These are phyloP conservation scores for Monilinia fructicola DNA, from an alignment of 2,329 filamentous ascomycete genomes.

Conservation along the genomic window DNA sequence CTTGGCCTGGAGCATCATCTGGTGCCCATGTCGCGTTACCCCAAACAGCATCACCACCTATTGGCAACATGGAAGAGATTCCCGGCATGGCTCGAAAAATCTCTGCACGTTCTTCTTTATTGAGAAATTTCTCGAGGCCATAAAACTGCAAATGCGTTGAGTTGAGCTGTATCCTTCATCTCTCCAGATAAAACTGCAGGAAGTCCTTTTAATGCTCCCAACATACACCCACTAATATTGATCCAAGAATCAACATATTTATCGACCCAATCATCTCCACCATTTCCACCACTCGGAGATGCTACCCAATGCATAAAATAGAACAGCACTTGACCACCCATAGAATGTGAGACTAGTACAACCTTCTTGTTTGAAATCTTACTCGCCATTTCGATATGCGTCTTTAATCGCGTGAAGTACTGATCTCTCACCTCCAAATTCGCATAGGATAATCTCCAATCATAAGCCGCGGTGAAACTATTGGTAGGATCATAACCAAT, in stretches of 20 bases:
- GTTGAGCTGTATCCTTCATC: slow-evolving; percentile 96
- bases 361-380: slow-evolving; percentile 74
- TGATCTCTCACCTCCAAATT: slow-evolving; percentile 90
- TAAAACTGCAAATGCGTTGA: slow-evolving; percentile 95
- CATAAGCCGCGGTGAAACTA: slow-evolving; percentile 70
- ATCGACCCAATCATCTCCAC: slow-evolving; percentile 87
- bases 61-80: slow-evolving; percentile 92
- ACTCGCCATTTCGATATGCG: slow-evolving; percentile 82
- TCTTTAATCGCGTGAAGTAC: slow-evolving; percentile 89
- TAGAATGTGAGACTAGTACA: slow-evolving; percentile 88
- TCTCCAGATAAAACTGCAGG: slow-evolving; percentile 91
- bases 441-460: slow-evolving; percentile 88
- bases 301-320: slow-evolving; percentile 81
- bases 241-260: slow-evolving; percentile 91
- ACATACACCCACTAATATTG: slow-evolving; percentile 97
- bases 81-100: slow-evolving; percentile 97
- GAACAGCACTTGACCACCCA: slow-evolving; percentile 94
- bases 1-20: slow-evolving; percentile 75
- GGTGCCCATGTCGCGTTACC: slow-evolving; percentile 84
- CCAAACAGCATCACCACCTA: slow-evolving; percentile 94
- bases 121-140: slow-evolving; percentile 92
- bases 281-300: slow-evolving; percentile 71
- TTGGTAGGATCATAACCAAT: slow-evolving; percentile 91
- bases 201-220: slow-evolving; percentile 87
- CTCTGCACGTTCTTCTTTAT: slow-evolving; percentile 84